Evolutionary conservation across 148 eudicot species (phyloP).

Genomic region (Pharnaceum exiguum): DNA sequence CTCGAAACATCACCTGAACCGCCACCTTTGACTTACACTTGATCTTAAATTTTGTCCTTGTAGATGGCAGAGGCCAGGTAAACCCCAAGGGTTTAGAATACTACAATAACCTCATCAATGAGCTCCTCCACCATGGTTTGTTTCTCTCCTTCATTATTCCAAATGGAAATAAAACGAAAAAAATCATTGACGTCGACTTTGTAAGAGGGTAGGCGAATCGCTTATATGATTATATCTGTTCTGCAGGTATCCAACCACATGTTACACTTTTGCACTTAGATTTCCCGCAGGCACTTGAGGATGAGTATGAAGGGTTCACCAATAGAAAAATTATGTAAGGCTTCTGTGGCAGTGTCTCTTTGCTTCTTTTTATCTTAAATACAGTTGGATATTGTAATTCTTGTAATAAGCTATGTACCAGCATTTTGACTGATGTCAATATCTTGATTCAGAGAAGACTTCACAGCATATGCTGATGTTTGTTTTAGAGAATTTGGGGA

Average conservation of each 20-base stretch:
- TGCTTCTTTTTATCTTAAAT: no score
- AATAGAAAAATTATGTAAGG: no score
- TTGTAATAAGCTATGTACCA: no score
- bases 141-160: no score
- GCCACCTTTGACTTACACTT: not conserved
- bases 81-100: conserved; percentile 24
- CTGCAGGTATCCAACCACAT: conserved; percentile 69
- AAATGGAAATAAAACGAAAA: no score
- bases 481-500: conserved; percentile 73
- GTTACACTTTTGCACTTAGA: conserved; percentile 48
- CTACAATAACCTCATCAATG: not conserved
- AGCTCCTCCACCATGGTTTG: conserved; percentile 32
- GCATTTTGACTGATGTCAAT: not conserved
- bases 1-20: not conserved
- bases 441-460: conserved; percentile 46
- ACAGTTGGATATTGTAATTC: no score
- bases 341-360: no score
- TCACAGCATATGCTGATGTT: conserved; percentile 46
- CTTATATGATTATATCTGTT: not conserved
- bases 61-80: conserved; percentile 36
- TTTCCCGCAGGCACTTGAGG: conserved; percentile 54
- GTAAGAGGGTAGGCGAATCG: not conserved
- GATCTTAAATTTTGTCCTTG: not conserved
- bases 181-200: no score
- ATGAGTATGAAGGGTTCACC: no score